Evolutionary conservation across 2,329 filamentous ascomycete species (phyloP).

Genomic region (Chaetomium strumarium): DNA sequence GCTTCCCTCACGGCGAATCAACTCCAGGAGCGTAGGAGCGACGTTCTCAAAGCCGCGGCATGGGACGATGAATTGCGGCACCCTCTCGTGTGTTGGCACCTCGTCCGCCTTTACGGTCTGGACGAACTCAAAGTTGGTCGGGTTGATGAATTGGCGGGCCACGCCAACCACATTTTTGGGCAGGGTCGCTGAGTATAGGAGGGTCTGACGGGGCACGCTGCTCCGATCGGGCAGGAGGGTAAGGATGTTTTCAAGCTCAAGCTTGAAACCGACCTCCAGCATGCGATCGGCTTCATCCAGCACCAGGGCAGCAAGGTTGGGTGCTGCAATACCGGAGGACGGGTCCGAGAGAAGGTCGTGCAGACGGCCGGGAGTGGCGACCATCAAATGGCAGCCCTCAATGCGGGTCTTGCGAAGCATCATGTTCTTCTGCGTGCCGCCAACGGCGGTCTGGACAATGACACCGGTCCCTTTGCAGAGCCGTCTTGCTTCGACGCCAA

Average conservation of each 20-base stretch:
- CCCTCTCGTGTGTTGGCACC: slow-evolving; percentile 72
- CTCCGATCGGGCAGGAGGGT: slow-evolving; percentile 54
- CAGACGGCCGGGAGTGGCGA: slow-evolving; percentile 85
- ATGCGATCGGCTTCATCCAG: slow-evolving; percentile 98
- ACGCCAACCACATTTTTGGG: slow-evolving; percentile 75
- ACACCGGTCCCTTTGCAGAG: slow-evolving; percentile 61
- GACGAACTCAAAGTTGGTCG: slow-evolving; percentile 75
- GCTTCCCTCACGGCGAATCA: slow-evolving; percentile 55
- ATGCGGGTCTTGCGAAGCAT: slow-evolving; percentile 63
- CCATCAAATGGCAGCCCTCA: slow-evolving; percentile 79
- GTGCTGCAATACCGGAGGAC: slow-evolving; percentile 58
- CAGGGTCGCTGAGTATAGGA: slow-evolving; percentile 94
- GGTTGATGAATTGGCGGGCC: slow-evolving; percentile 72
- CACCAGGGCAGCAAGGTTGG: slow-evolving; percentile 82
- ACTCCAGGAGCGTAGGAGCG: slow-evolving; percentile 70
- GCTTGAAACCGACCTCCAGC: slow-evolving; percentile 85
- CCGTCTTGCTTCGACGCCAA: slow-evolving; percentile 70
- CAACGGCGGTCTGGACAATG: slow-evolving; percentile 71
- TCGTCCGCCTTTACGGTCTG: slow-evolving; percentile 83
- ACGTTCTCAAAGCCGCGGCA: slow-evolving; percentile 67
- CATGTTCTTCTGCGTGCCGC: slow-evolving; percentile 71
- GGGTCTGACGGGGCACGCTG: slow-evolving; percentile 71
- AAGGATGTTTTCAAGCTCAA: slow-evolving; percentile 58
- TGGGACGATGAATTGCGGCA: slow-evolving; percentile 72
- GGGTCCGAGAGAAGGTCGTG: slow-evolving; percentile 72